Evolutionary conservation across 345 rosid genomes (phyloP).

Genomic region (Pistacia integerrima): DNA sequence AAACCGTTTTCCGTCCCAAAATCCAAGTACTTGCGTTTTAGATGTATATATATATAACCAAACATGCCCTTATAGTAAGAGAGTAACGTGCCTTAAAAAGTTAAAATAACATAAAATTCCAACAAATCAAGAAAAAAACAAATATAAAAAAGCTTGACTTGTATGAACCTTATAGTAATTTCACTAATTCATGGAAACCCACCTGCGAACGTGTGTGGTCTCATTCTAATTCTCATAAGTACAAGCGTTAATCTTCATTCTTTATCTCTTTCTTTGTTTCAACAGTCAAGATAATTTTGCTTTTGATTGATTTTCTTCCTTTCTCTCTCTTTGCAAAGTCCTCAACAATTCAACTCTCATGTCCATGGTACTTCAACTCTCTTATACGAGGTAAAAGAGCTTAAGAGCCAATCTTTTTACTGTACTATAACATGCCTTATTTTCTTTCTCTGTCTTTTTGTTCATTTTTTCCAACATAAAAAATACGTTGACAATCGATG

Average conservation of each 20-base stretch:
- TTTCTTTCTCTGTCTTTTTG: conserved; percentile 24
- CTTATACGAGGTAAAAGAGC: conserved; percentile 28
- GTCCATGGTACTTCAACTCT: conserved; percentile 31
- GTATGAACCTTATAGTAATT: conserved; percentile 27
- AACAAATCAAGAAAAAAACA: not conserved
- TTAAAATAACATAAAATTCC: conserved; percentile 9
- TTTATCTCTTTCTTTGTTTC: not conserved
- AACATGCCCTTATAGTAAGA: not conserved
- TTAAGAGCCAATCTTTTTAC: conserved; percentile 9
- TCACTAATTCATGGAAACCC: conserved; percentile 11
- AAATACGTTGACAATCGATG: conserved; percentile 42
- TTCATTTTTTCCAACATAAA: conserved; percentile 16
- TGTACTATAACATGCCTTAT: conserved; percentile 21
- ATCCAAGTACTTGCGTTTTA: not conserved
- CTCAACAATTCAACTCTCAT: conserved; percentile 31
- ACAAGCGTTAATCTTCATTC: conserved; percentile 26
- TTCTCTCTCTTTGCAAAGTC: conserved; percentile 16
- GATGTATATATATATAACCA: not conserved
- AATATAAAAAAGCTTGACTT: not conserved
- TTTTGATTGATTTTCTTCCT: conserved; percentile 5
- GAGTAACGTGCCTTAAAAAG: not conserved
- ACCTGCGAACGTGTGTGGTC: conserved; percentile 34
- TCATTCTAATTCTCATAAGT: conserved; percentile 20
- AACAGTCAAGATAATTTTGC: conserved; percentile 5
- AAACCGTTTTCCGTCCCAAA: not conserved